Base-by-base conservation (phyloP, 257 asterid genomes). In the Solanum chilense region DNA sequence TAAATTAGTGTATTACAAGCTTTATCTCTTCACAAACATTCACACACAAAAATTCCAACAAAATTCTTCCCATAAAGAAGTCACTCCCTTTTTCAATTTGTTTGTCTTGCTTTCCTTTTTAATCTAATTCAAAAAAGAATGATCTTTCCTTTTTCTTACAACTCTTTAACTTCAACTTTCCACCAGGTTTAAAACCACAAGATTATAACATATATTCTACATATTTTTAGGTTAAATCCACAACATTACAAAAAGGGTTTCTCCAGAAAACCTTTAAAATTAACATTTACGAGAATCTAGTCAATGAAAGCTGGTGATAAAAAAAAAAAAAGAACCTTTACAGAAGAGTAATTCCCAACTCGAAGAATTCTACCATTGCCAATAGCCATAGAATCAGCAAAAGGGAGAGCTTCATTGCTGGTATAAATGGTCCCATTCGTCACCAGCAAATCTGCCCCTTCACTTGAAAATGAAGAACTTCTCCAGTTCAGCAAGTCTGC, bases 361-460 rank as follows among this genome's bases (percentile, higher is more conserved):
- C 94, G 92, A 33, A 96, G 87, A 90, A 96, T 88, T 71, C 96
- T 95, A 9, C 94, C 95, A 64, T 89, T 87, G 82, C 90, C 92
- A 89, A 96, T 87, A 83, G 98, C 99, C 94, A 96, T 94, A 27
- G 98, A 94, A 78, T 95, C 94, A 62, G 93, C 98, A 88, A 94
- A 92, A 31, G 94, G 97, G 39, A 90, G 90, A 86, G 93, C 88
- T n/a, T 75, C 91, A 87, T 95, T 94, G 88, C 95, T 90, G 90
- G 99, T 96, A 93, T 92, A 95, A 74, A 96, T 94, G 25, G 94
- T 92, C 88, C 94, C 99, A 88, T 96, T 95, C 0, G 81, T 88
- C 87, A 96, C 93, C 90, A 96, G 42, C 89, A 95, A 92, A 88
- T 95, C 98, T 74, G 98, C 98, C 71, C 68, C 87, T 86, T 87